Conservation (phyloP, 129 eudicot species). For the Dittrichia graveolens region DNA sequence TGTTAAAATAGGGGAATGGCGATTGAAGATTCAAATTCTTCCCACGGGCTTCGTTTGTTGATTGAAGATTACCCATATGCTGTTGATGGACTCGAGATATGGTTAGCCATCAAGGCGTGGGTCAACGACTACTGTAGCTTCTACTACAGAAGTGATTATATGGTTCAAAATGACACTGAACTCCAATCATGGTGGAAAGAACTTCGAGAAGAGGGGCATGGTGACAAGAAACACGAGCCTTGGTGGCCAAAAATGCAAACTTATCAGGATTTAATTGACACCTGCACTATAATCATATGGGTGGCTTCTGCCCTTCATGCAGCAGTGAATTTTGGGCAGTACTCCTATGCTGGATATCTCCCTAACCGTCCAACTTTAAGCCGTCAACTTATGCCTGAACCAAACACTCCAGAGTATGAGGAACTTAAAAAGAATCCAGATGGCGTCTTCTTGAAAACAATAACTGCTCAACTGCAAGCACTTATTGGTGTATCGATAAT, state of each 20-base stretch:
- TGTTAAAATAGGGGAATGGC: conserved; percentile 56
- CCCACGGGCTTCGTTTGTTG: conserved; percentile 57
- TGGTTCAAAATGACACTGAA: conserved; percentile 50
- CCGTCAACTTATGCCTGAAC: conserved; percentile 61
- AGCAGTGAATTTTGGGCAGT: conserved; percentile 78
- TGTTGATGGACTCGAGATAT: conserved; percentile 71
- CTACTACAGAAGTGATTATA: conserved; percentile 51
- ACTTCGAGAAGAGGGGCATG: conserved; percentile 66
- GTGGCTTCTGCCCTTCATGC: conserved; percentile 80
- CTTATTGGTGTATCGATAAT: conserved; percentile 56
- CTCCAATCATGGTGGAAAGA: conserved; percentile 84
- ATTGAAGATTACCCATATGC: conserved; percentile 78
- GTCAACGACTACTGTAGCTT: conserved; percentile 51
- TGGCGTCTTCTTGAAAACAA: conserved; percentile 51
- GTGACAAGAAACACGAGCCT: conserved; percentile 61
- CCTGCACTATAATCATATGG: conserved; percentile 78
- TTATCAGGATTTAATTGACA: conserved; percentile 38
- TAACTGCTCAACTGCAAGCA: conserved; percentile 52
- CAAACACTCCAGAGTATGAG: conserved; percentile 46
- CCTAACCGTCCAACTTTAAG: conserved; percentile 71
- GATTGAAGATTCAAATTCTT: conserved; percentile 49
- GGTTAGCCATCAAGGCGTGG: conserved; percentile 75
- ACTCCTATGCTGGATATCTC: conserved; percentile 67
- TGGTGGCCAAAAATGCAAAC: conserved; percentile 79
- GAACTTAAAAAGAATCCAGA: conserved; percentile 58